phyloP scores from a whole-genome alignment of 495 filamentous ascomycete species.

The Lophiostoma macrostomum region DNA sequence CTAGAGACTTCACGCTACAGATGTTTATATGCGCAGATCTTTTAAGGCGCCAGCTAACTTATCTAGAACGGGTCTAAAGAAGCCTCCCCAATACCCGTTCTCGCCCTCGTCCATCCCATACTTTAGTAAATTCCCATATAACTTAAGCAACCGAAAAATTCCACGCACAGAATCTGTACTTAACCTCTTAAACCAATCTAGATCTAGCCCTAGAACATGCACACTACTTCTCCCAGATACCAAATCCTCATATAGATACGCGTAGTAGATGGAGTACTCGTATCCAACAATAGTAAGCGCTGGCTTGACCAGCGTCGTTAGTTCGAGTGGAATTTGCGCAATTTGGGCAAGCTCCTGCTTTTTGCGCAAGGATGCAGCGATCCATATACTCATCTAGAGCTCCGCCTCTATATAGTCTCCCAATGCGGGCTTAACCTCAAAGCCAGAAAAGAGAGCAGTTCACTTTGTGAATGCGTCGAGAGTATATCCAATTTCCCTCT shows the following conservation, averaged over 20 bases:
- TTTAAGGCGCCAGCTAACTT: constrained; percentile 8
- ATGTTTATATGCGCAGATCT: background rate
- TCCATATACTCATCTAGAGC: constrained; percentile 25
- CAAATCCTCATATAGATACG: constrained; percentile 12
- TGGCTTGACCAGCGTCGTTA: constrained; percentile 16
- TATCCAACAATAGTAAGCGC: constrained; percentile 21
- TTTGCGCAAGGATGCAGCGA: constrained; percentile 15
- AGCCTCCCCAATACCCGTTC: constrained; percentile 25
- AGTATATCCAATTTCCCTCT: constrained; percentile 14
- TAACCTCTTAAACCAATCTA: constrained; percentile 18
- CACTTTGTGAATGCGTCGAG: constrained; percentile 13
- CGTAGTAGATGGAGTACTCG: constrained; percentile 21
- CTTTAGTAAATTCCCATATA: constrained; percentile 26
- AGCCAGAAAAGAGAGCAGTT: constrained; percentile 22
- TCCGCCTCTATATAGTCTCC: constrained; percentile 14
- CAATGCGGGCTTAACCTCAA: constrained; percentile 15
- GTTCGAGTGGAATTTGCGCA: constrained; percentile 9
- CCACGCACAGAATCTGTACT: constrained; percentile 26
- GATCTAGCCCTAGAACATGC: constrained; percentile 21
- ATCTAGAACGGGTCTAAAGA: constrained; percentile 19
- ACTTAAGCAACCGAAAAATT: constrained; percentile 22
- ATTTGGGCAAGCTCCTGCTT: constrained; percentile 15
- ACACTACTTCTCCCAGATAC: constrained; percentile 19
- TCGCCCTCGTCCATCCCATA: constrained; percentile 26
- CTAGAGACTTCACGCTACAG: no score